phyloP scores from a whole-genome alignment of 2,329 filamentous ascomycete species.

The Cordyceps fumosorosea region DNA sequence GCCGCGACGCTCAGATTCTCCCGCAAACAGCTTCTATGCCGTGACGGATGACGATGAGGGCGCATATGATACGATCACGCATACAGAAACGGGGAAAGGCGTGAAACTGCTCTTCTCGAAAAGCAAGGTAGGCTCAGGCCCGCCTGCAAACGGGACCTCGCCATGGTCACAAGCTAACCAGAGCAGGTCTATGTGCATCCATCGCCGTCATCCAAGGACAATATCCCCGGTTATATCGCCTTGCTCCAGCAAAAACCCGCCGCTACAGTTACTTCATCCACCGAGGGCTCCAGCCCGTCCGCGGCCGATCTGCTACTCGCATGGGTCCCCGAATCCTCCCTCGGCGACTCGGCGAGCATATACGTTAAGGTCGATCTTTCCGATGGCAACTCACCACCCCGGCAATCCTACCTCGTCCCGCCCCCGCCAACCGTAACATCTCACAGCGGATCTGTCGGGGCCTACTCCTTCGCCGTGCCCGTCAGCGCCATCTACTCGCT shows the following conservation, averaged over 20 bases:
- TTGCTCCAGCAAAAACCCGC: conserved; percentile 79
- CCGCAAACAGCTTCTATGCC: conserved; percentile 85
- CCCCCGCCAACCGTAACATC: conserved; percentile 80
- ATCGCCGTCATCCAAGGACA: conserved; percentile 87
- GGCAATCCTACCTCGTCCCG: conserved; percentile 84
- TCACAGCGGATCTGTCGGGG: conserved; percentile 63
- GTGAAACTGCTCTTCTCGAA: conserved; percentile 95
- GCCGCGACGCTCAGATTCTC: conserved; percentile 42
- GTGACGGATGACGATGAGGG: conserved; percentile 94
- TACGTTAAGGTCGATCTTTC: conserved; percentile 94
- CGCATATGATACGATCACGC: conserved; percentile 89
- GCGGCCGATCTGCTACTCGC: conserved; percentile 77
- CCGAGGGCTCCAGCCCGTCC: conserved; percentile 36
- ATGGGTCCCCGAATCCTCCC: conserved; percentile 84
- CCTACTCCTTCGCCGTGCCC: conserved; percentile 87
- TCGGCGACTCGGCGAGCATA: conserved; percentile 78
- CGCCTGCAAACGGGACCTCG: neutral
- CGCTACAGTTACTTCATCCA: conserved; percentile 28
- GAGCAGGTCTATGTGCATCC: conserved; percentile 88
- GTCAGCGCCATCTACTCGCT: conserved; percentile 87
- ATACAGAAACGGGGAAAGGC: conserved; percentile 67
- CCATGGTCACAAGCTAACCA: conserved; percentile 14
- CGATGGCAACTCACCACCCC: conserved; percentile 72
- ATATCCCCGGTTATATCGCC: conserved; percentile 89
- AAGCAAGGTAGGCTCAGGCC: conserved; percentile 77